Conservation (phyloP, 2,329 filamentous ascomycete genomes). For the Colletotrichum endophyticum region DNA sequence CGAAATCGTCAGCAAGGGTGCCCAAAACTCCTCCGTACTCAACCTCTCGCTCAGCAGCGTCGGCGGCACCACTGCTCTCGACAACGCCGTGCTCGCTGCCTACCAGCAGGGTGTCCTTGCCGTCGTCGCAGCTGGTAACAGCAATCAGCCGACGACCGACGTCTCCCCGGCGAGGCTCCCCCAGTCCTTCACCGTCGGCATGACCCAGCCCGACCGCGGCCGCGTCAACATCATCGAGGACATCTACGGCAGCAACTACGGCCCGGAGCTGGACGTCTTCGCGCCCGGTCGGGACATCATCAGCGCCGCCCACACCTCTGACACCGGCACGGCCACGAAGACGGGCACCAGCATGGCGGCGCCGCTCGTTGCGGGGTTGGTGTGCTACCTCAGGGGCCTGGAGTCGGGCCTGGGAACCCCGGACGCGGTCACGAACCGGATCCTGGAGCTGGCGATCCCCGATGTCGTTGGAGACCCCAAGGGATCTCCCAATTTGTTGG, state of each 20-base stretch:
- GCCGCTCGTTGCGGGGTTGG: conserved; percentile 65
- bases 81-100: conserved; percentile 48
- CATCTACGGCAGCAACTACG: conserved; percentile 47
- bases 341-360: conserved; percentile 67
- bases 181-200: conserved; percentile 30
- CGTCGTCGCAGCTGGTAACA: conserved; percentile 61
- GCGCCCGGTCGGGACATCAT: conserved; percentile 33
- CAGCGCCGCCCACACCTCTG: conserved; percentile 49
- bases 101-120: conserved; percentile 52
- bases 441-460: conserved; percentile 45
- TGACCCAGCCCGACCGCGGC: conserved; percentile 18
- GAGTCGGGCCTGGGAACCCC: conserved; percentile 41
- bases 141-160: conserved; percentile 34
- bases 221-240: conserved; percentile 42
- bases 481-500: conserved; percentile 48
- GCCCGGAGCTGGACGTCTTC: conserved; percentile 14
- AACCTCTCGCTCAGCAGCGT: conserved; percentile 43
- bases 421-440: conserved; percentile 42
- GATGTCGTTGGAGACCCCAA: conserved; percentile 37
- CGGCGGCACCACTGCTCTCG: conserved; percentile 54
- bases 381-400: conserved; percentile 51
- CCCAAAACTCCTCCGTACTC: conserved; percentile 34
- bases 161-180: conserved; percentile 49
- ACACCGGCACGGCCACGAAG: conserved; percentile 46
- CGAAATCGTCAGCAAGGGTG: conserved; percentile 23